Evolutionary conservation across 2,329 filamentous ascomycete genomes (phyloP).

Genomic region (Pseudocercospora fuligena): DNA sequence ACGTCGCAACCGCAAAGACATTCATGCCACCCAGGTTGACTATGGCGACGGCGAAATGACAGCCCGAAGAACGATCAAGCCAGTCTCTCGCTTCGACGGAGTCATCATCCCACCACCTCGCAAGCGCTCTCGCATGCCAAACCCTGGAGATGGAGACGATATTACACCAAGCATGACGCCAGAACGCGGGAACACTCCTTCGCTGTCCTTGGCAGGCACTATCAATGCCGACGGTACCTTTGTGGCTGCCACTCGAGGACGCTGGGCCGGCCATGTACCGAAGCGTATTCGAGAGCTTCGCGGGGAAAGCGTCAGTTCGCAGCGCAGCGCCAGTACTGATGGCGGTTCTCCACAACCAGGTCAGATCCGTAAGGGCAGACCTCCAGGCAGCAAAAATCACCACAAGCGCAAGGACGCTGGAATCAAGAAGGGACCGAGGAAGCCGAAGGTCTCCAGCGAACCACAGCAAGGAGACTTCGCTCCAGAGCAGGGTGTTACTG

Average conservation of each 20-base stretch:
- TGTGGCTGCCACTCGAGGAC: slow-evolving; percentile 35
- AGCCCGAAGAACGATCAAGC: slow-evolving; percentile 32
- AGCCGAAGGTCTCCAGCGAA: slow-evolving; percentile 23
- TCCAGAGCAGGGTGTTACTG: not conserved
- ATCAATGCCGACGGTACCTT: slow-evolving; percentile 24
- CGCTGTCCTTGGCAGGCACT: slow-evolving; percentile 7
- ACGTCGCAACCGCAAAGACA: slow-evolving; percentile 42
- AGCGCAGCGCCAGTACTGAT: slow-evolving; percentile 24
- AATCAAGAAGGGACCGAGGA: slow-evolving; percentile 55
- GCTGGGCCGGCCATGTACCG: slow-evolving; percentile 40
- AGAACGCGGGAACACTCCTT: slow-evolving; percentile 28
- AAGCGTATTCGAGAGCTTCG: slow-evolving; percentile 54
- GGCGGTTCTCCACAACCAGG: slow-evolving; percentile 24
- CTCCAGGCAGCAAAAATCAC: slow-evolving; percentile 54
- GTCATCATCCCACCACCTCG: slow-evolving; percentile 32
- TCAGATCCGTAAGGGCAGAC: slow-evolving; percentile 41
- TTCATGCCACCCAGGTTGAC: slow-evolving; percentile 32
- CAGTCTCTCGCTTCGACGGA: slow-evolving; percentile 39
- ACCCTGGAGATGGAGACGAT: slow-evolving; percentile 18
- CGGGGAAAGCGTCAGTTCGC: slow-evolving; percentile 43
- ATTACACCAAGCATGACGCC: slow-evolving; percentile 30
- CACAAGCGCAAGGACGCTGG: slow-evolving; percentile 53
- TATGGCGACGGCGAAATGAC: slow-evolving; percentile 38
- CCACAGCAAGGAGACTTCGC: slow-evolving; percentile 6
- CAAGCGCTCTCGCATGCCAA: slow-evolving; percentile 31